A percentile compares a stretch with the other conserved stretches of the same genome.
Evolutionary conservation across 2,329 filamentous ascomycete genomes (phyloP).

Genomic region (Beauveria medogensis): DNA sequence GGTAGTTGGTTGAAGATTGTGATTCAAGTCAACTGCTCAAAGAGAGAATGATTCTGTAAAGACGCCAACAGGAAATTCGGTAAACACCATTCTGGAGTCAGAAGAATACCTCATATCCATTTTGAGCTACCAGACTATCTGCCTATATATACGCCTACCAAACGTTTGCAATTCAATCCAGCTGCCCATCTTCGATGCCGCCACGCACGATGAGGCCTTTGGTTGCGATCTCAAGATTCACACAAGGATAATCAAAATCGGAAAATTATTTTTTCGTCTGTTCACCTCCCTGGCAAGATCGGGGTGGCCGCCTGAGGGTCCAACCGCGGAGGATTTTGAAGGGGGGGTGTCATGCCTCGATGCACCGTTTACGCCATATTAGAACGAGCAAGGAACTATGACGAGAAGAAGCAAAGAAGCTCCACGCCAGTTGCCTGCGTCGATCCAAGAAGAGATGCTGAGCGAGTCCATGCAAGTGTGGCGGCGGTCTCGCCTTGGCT

Average conservation of each 20-base stretch:
- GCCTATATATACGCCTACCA: background rate
- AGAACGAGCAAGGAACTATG: too few species aligned
- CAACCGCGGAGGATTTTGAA: background rate
- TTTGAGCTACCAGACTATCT: background rate
- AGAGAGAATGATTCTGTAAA: background rate
- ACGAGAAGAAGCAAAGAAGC: background rate
- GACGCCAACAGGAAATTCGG: background rate
- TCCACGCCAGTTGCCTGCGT: background rate
- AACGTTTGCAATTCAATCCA: background rate
- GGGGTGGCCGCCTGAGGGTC: background rate
- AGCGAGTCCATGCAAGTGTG: background rate
- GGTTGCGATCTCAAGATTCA: background rate
- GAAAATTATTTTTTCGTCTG: background rate
- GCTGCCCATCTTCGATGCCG: too few species aligned
- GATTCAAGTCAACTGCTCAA: too few species aligned
- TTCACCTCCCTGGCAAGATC: background rate
- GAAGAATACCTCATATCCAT: background rate
- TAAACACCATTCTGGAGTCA: background rate
- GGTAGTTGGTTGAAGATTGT: background rate
- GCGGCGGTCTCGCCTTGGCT: background rate
- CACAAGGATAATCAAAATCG: constrained; percentile 1
- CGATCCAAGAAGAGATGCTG: background rate
- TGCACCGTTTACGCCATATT: too few species aligned
- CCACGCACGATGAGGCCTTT: background rate
- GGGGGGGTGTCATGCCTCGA: background rate